These are phyloP conservation scores for Lactarius pseudohatsudake DNA, from an alignment of 768 basidiomycete genomes.

Conservation along the genomic window DNA sequence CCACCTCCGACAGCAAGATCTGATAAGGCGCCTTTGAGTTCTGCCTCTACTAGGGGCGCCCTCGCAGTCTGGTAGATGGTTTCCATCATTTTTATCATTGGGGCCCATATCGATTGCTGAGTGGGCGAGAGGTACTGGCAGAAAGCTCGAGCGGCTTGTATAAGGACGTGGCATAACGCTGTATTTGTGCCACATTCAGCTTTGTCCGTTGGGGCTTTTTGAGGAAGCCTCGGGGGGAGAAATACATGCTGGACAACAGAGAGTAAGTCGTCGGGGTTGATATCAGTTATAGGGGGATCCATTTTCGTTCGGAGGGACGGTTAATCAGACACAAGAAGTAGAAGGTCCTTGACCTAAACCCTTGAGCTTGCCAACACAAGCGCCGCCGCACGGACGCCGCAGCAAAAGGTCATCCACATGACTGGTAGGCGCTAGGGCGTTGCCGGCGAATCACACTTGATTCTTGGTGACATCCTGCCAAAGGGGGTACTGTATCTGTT, in stretches of 20 bases:
- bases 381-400: too few relatives aligned
- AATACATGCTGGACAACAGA: slow-evolving; percentile 19
- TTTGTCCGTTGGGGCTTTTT: not conserved
- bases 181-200: not conserved
- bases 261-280: not conserved
- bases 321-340: not conserved
- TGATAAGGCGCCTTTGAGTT: not conserved
- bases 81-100: slow-evolving; percentile 10
- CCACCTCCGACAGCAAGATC: slow-evolving; percentile 3
- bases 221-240: slow-evolving; percentile 22
- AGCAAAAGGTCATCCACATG: not conserved
- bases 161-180: slow-evolving; percentile 11
- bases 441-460: not conserved
- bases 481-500: not conserved
- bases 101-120: slow-evolving; percentile 1
- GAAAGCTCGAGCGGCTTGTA: not conserved
- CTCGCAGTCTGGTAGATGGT: not conserved
- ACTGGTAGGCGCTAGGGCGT: not conserved
- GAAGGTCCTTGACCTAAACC: not conserved
- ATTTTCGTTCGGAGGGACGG: not conserved
- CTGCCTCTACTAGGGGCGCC: not conserved
- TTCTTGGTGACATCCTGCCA: not conserved
- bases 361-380: not conserved
- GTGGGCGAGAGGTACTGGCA: not conserved
- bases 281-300: not conserved